phyloP scores from a whole-genome alignment of 2,329 filamentous ascomycete genomes.

The Peltaster fructicola region DNA sequence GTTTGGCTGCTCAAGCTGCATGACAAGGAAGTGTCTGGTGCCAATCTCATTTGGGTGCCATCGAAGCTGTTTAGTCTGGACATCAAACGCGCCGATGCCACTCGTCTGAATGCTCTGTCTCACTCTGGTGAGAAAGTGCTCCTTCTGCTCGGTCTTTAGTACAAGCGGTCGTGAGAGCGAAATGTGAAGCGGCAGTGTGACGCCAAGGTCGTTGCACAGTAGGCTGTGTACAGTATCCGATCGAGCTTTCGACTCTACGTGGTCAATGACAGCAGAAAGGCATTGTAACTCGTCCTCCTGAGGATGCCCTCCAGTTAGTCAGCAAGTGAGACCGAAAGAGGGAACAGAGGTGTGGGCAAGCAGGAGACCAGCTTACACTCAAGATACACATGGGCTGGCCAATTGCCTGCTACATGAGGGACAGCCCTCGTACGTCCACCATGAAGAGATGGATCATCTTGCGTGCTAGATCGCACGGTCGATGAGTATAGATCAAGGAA shows the following conservation, averaged over 20 bases:
- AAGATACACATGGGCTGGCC: slow-evolving; percentile 82
- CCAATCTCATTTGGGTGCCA: slow-evolving; percentile 51
- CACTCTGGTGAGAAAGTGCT: slow-evolving; percentile 45
- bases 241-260: slow-evolving; percentile 3
- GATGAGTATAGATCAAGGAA: slow-evolving; percentile 88
- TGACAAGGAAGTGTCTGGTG: slow-evolving; percentile 68
- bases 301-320: slow-evolving; percentile 35
- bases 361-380: slow-evolving; percentile 49
- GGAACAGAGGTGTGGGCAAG: too few species aligned
- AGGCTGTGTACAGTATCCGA: slow-evolving; percentile 41
- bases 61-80: slow-evolving; percentile 30
- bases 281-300: slow-evolving; percentile 26
- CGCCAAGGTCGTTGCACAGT: slow-evolving; percentile 59
- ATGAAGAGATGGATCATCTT: slow-evolving; percentile 71
- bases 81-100: slow-evolving; percentile 28
- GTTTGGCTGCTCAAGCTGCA: slow-evolving; percentile 35
- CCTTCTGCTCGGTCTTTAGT: slow-evolving; percentile 54
- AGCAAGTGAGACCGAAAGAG: slow-evolving; percentile 5
- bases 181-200: slow-evolving; percentile 69
- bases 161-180: slow-evolving; percentile 72
- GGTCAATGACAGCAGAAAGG: slow-evolving; percentile 23
- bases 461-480: slow-evolving; percentile 55
- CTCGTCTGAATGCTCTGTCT: slow-evolving; percentile 23
- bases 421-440: slow-evolving; percentile 65
- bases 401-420: slow-evolving; percentile 75